A percentile compares a stretch with the other conserved stretches of the same genome.
These are phyloP conservation scores for Oidium heveae DNA, from an alignment of 2,329 filamentous ascomycete genomes.

Conservation along the genomic window DNA sequence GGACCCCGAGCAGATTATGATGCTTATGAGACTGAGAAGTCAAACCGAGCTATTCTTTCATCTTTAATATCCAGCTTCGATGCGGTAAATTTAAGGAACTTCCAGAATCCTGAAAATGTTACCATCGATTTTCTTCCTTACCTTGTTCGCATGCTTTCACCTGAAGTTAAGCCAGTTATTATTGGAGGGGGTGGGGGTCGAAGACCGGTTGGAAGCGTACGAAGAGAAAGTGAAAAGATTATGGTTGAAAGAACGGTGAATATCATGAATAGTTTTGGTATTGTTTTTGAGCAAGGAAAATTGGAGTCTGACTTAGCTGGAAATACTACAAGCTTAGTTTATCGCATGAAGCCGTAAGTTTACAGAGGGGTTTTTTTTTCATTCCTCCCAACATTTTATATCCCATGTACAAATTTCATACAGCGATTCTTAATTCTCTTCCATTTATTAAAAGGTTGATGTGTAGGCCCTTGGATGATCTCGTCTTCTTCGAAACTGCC, in stretches of 20 bases:
- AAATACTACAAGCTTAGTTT: slow-evolving; percentile 46
- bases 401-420: not conserved
- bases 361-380: not conserved
- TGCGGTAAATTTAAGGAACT: slow-evolving; percentile 46
- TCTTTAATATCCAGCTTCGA: slow-evolving; percentile 50
- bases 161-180: slow-evolving; percentile 75
- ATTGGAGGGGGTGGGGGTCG: slow-evolving; percentile 43
- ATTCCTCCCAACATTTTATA: too few species aligned
- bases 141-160: slow-evolving; percentile 58
- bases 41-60: slow-evolving; percentile 49
- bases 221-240: slow-evolving; percentile 59
- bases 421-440: not conserved
- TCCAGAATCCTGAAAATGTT: slow-evolving; percentile 54
- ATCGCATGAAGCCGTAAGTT: slow-evolving; percentile 81
- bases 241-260: slow-evolving; percentile 61
- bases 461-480: slow-evolving; percentile 40
- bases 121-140: slow-evolving; percentile 68
- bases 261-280: slow-evolving; percentile 59
- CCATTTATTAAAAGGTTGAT: not conserved
- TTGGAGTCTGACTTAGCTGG: slow-evolving; percentile 42
- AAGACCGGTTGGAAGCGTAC: slow-evolving; percentile 53
- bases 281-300: slow-evolving; percentile 56
- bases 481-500: slow-evolving; percentile 50
- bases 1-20: slow-evolving; percentile 61
- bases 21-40: slow-evolving; percentile 57